phyloP scores from a whole-genome alignment of 2,329 filamentous ascomycete species.

The Beauveria rudraprayagi region DNA sequence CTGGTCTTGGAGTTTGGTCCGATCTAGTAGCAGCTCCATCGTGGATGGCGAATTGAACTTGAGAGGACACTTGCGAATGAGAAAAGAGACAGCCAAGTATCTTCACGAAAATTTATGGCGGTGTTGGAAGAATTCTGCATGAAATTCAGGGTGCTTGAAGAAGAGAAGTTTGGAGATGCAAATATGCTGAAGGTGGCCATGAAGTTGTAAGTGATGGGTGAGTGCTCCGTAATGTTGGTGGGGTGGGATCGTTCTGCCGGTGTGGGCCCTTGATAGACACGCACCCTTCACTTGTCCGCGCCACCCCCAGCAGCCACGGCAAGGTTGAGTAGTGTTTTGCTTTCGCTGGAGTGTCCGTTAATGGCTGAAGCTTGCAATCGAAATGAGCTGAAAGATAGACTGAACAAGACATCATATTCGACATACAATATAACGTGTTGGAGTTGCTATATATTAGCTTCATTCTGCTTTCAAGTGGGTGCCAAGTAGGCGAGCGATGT shows the following conservation, averaged over 20 bases:
- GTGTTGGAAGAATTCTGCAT: background rate
- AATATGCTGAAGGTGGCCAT: background rate
- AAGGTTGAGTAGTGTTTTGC: background rate
- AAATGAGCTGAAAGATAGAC: background rate
- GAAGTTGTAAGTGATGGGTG: conserved; percentile 3
- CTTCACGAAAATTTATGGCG: background rate
- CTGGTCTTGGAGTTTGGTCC: conserved; percentile 2
- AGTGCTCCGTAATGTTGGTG: background rate
- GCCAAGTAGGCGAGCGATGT: no score
- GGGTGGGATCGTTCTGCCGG: background rate
- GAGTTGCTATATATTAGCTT: background rate
- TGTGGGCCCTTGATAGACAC: background rate
- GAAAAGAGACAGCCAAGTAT: background rate
- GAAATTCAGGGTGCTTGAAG: background rate
- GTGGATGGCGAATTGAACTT: background rate
- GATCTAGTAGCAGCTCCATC: background rate
- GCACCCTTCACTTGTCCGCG: background rate
- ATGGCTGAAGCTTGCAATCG: background rate
- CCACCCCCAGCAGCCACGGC: background rate
- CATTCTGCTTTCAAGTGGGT: background rate
- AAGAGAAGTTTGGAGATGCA: background rate
- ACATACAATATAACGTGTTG: background rate
- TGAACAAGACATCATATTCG: background rate
- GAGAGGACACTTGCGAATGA: background rate
- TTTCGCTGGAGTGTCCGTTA: background rate